A percentile compares a stretch with the other conserved stretches of the same genome.
These are phyloP conservation scores for Polygonum aviculare DNA, from an alignment of 148 eudicot species.

Conservation along the genomic window DNA sequence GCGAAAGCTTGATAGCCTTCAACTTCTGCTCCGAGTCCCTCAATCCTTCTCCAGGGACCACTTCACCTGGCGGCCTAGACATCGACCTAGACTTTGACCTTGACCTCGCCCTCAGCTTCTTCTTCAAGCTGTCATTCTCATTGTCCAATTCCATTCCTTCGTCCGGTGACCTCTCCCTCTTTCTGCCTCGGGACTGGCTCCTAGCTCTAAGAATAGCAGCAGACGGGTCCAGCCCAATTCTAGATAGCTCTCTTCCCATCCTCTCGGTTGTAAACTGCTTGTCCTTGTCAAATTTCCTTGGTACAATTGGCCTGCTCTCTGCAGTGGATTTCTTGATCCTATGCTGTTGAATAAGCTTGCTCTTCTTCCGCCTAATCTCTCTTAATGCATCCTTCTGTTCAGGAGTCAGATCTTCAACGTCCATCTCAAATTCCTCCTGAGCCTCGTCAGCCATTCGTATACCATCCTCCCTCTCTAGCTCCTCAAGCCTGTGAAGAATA, in stretches of 20 bases:
- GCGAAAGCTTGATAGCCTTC: slow-evolving; percentile 55
- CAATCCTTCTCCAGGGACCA: slow-evolving; percentile 69
- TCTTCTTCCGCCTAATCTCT: slow-evolving; percentile 71
- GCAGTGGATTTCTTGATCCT: slow-evolving; percentile 81
- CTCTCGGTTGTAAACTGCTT: slow-evolving; percentile 48
- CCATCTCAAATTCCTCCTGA: slow-evolving; percentile 76
- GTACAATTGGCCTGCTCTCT: slow-evolving; percentile 61
- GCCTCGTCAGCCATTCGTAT: slow-evolving; percentile 51
- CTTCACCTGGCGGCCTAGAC: slow-evolving; percentile 60
- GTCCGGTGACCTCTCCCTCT: slow-evolving; percentile 64
- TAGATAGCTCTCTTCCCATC: slow-evolving; percentile 75
- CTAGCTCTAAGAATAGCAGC: slow-evolving; percentile 58
- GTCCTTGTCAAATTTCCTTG: slow-evolving; percentile 73
- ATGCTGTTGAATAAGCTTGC: slow-evolving; percentile 69
- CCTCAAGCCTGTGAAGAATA: slow-evolving; percentile 74
- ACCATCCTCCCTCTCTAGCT: slow-evolving; percentile 84
- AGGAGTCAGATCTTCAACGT: slow-evolving; percentile 52
- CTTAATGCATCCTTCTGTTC: slow-evolving; percentile 60
- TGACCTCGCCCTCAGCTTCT: slow-evolving; percentile 56
- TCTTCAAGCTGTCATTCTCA: slow-evolving; percentile 40
- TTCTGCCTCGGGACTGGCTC: slow-evolving; percentile 77
- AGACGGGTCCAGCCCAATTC: slow-evolving; percentile 66
- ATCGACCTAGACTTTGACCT: slow-evolving; percentile 38
- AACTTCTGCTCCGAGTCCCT: slow-evolving; percentile 59
- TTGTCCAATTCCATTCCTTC: slow-evolving; percentile 65